phyloP scores from a whole-genome alignment of 1,284 basidiomycete species.

The Sparassis latifolia region DNA sequence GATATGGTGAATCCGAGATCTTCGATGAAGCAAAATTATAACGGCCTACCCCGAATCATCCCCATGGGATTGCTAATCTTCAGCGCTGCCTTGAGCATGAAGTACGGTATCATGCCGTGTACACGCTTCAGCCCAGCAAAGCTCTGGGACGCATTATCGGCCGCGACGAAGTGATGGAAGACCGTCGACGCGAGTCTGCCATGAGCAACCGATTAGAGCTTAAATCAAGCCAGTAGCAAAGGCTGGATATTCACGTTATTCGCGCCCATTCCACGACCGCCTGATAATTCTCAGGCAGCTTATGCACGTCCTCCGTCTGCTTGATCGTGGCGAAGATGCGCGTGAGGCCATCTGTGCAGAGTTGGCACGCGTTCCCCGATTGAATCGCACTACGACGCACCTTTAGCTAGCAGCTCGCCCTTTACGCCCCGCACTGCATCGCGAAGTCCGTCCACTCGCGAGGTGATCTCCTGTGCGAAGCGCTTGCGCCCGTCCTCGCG shows the following conservation, averaged over 20 bases:
- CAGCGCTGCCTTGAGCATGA: constrained; percentile 88
- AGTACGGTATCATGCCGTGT: constrained; percentile 97
- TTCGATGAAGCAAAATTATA: background rate
- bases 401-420: constrained; percentile 83
- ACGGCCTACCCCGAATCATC: constrained; percentile 76
- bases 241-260: constrained; percentile 70
- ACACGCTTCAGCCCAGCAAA: constrained; percentile 87
- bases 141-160: constrained; percentile 88
- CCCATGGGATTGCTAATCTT: constrained; percentile 93
- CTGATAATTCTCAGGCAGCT: constrained; percentile 81
- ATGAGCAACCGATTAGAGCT: background rate
- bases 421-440: constrained; percentile 84
- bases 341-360: constrained; percentile 70
- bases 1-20: background rate
- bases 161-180: constrained; percentile 91
- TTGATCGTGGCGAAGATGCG: constrained; percentile 87
- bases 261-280: constrained; percentile 95
- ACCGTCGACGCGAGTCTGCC: constrained; percentile 83
- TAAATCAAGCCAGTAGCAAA: background rate
- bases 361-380: background rate
- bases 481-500: constrained; percentile 83
- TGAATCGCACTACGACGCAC: constrained; percentile 29
- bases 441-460: constrained; percentile 82
- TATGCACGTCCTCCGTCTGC: constrained; percentile 69
- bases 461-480: constrained; percentile 86